These are phyloP conservation scores for Xylaria sp. DNA, from an alignment of 2,329 filamentous ascomycete species.

Conservation along the genomic window DNA sequence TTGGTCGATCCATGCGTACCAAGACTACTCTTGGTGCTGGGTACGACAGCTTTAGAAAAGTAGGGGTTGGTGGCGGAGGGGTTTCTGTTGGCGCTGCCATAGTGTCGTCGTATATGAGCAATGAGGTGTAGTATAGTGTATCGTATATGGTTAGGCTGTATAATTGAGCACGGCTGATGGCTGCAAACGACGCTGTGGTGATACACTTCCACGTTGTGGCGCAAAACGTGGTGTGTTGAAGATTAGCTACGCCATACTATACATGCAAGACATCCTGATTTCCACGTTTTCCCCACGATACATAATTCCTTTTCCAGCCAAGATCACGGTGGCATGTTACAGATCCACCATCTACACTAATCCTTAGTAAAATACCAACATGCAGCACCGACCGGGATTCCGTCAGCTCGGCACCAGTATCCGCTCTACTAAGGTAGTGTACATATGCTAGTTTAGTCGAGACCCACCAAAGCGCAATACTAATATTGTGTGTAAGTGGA, in stretches of 20 bases:
- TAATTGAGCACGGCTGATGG: background rate
- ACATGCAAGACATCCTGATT: slow-evolving; percentile 21
- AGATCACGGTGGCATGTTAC: slow-evolving; percentile 9
- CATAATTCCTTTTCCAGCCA: slow-evolving; percentile 10
- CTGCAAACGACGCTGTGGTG: slow-evolving; percentile 4
- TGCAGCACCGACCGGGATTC: slow-evolving; percentile 11
- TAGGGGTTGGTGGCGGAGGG: slow-evolving; percentile 49
- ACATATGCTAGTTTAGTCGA: background rate
- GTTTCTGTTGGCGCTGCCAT: slow-evolving; percentile 48
- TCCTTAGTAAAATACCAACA: background rate
- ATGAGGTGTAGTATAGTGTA: background rate
- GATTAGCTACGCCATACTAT: background rate
- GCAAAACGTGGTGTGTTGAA: slow-evolving; percentile 19
- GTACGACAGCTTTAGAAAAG: slow-evolving; percentile 53
- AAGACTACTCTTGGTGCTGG: slow-evolving; percentile 55
- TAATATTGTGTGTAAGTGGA: background rate
- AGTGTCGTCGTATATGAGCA: background rate
- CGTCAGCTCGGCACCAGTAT: slow-evolving; percentile 10
- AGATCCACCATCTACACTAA: slow-evolving; percentile 12
- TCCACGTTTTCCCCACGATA: slow-evolving; percentile 32
- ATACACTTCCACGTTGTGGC: slow-evolving; percentile 26
- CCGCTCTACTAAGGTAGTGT: background rate
- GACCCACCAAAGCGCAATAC: background rate
- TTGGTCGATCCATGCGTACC: slow-evolving; percentile 55
- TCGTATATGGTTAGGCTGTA: slow-evolving; percentile 10